phyloP scores from a whole-genome alignment of 495 filamentous ascomycete species.

The Haplographium delicatum region DNA sequence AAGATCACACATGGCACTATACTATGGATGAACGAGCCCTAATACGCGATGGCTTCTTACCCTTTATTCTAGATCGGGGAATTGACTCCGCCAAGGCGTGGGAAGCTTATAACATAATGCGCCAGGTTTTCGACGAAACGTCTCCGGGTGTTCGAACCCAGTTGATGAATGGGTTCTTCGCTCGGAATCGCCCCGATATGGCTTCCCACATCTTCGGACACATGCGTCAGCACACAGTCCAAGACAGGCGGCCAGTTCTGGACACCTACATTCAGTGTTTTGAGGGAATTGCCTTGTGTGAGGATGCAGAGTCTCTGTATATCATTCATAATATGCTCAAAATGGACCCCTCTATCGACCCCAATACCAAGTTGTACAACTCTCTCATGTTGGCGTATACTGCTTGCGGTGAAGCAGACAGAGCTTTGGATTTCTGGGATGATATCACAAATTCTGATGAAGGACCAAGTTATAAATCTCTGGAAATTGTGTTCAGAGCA shows the following conservation, averaged over 20 bases:
- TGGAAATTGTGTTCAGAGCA: slow-evolving; percentile 70
- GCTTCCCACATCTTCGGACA: slow-evolving; percentile 81
- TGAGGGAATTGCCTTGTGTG: slow-evolving; percentile 62
- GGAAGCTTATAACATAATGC: slow-evolving; percentile 76
- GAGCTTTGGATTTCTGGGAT: slow-evolving; percentile 72
- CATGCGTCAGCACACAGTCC: slow-evolving; percentile 65
- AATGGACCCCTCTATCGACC: slow-evolving; percentile 72
- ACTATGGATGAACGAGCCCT: slow-evolving; percentile 56
- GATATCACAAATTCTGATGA: slow-evolving; percentile 72
- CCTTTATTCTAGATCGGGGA: slow-evolving; percentile 56
- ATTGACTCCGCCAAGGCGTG: slow-evolving; percentile 62
- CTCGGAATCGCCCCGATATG: slow-evolving; percentile 69
- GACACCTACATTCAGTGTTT: slow-evolving; percentile 75
- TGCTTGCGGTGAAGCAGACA: slow-evolving; percentile 54
- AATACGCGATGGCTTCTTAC: slow-evolving; percentile 58
- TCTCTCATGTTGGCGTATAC: slow-evolving; percentile 82
- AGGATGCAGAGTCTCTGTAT: slow-evolving; percentile 59
- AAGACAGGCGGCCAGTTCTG: slow-evolving; percentile 52
- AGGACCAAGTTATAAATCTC: slow-evolving; percentile 73
- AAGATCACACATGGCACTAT: slow-evolving; percentile 58
- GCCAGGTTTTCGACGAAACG: slow-evolving; percentile 73
- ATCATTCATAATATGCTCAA: slow-evolving; percentile 88
- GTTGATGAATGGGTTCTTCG: slow-evolving; percentile 82
- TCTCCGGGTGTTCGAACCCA: slow-evolving; percentile 52
- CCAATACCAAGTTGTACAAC: slow-evolving; percentile 71